Percentiles rank a stretch among this genome's conserved stretches.
These are phyloP conservation scores for Coelastrella sp. DNA, from an alignment of 139 green algal genomes.

Conservation along the genomic window DNA sequence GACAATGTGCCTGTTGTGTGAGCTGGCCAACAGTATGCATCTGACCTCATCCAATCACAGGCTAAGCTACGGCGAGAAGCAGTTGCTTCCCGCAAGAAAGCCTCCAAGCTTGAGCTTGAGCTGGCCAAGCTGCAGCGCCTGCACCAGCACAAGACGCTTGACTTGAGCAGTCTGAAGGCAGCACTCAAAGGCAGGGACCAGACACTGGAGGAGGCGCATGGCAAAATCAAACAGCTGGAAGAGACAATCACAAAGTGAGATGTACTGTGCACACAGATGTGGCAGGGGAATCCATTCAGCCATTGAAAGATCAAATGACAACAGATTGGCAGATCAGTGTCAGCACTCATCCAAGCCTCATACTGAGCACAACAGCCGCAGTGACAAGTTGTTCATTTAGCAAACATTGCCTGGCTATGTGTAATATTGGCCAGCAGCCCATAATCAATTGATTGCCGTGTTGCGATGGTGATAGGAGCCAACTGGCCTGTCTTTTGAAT, in stretches of 20 bases:
- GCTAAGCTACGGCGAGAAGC: slow-evolving; percentile 63
- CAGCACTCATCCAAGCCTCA: too few species aligned
- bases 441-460: too few species aligned
- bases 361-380: too few species aligned
- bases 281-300: too few species aligned
- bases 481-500: too few species aligned
- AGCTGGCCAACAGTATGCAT: neutral
- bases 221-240: slow-evolving; percentile 61
- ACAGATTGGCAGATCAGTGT: too few species aligned
- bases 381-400: too few species aligned
- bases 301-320: too few species aligned
- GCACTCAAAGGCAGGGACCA: slow-evolving; percentile 55
- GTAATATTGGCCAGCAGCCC: too few species aligned
- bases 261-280: neutral
- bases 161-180: slow-evolving; percentile 49
- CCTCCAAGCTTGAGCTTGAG: slow-evolving; percentile 64
- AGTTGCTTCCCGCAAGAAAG: slow-evolving; percentile 56
- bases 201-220: slow-evolving; percentile 51
- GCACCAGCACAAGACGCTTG: slow-evolving; percentile 55
- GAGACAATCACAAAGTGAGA: slow-evolving; percentile 48
- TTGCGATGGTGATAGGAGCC: too few species aligned
- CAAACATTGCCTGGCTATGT: too few species aligned
- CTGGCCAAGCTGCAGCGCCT: slow-evolving; percentile 45
- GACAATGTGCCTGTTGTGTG: too few species aligned
- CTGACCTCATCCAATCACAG: slow-evolving; percentile 31